Percentiles rank a stretch among this genome's conserved stretches.
These are phyloP conservation scores for Boletus rufocinnamomeus DNA, from an alignment of 768 basidiomycete genomes.

Conservation along the genomic window DNA sequence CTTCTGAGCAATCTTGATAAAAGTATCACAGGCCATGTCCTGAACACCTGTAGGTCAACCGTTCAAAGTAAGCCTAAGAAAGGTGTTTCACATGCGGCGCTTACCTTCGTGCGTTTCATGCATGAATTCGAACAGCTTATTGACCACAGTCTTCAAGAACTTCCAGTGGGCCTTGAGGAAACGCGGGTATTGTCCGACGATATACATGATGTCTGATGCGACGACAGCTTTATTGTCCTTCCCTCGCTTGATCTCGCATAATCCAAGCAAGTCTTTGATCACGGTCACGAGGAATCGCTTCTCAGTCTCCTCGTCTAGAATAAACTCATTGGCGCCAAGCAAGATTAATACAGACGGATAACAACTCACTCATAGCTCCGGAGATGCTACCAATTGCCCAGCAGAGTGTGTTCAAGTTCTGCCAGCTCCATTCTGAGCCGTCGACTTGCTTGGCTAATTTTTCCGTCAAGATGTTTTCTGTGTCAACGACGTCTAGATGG, in stretches of 20 bases:
- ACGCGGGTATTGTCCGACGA: slow-evolving; percentile 98
- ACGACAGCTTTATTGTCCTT: slow-evolving; percentile 99
- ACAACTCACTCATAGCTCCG: slow-evolving; percentile 91
- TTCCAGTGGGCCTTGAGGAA: slow-evolving; percentile 99
- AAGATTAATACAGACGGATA: background rate
- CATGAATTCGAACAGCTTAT: slow-evolving; percentile 99
- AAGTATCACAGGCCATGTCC: slow-evolving; percentile 99
- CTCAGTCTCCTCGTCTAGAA: slow-evolving; percentile 93
- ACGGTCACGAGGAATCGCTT: slow-evolving; percentile 99
- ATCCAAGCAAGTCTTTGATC: slow-evolving; percentile 96
- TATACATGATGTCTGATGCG: slow-evolving; percentile 96
- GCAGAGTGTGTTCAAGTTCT: slow-evolving; percentile 97
- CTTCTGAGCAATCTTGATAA: slow-evolving; percentile 99
- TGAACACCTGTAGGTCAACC: slow-evolving; percentile 72
- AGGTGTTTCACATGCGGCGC: background rate
- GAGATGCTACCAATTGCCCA: slow-evolving; percentile 99
- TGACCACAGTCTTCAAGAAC: slow-evolving; percentile 99
- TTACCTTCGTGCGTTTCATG: slow-evolving; percentile 97
- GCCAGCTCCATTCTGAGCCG: slow-evolving; percentile 99
- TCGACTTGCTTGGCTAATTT: slow-evolving; percentile 98
- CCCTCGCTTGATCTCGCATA: slow-evolving; percentile 97
- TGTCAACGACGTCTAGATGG: slow-evolving; percentile 93
- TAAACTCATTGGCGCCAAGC: background rate
- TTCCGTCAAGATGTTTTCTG: slow-evolving; percentile 96
- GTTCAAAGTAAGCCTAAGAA: slow-evolving; percentile 7